Conservation (phyloP, 2,329 filamentous ascomycete species). For the Apiospora hydei region DNA sequence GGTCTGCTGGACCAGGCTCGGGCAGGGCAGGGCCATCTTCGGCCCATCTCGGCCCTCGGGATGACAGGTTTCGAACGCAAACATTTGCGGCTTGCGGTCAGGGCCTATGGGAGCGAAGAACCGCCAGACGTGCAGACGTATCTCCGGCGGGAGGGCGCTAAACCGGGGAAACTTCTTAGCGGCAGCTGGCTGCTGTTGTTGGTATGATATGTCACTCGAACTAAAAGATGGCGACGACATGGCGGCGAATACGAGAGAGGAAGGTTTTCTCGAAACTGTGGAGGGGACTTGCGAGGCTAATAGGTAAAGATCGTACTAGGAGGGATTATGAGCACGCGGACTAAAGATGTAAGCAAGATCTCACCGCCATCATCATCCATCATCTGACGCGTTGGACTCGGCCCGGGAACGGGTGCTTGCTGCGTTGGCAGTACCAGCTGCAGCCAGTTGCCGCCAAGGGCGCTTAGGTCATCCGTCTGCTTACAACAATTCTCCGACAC, state of each 20-base stretch:
- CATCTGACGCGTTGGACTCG: not conserved
- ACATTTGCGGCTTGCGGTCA: not conserved
- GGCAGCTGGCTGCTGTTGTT: not conserved
- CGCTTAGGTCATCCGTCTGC: not conserved
- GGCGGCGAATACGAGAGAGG: not conserved
- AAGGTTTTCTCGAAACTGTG: not conserved
- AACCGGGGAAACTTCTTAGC: not conserved
- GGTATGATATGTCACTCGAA: not conserved
- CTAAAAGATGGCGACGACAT: not conserved
- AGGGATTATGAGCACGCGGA: not conserved
- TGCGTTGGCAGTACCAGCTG: not conserved
- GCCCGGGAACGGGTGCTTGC: not conserved
- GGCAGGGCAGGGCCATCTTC: not conserved
- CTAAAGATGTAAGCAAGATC: not conserved
- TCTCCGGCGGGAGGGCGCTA: not conserved
- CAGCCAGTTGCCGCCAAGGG: slow-evolving; percentile 7
- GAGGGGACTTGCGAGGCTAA: not conserved
- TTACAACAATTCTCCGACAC: not conserved
- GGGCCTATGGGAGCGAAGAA: not conserved
- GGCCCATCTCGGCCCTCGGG: not conserved
- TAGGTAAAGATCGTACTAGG: not conserved
- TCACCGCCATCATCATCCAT: slow-evolving; percentile 1
- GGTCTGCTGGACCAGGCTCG: not conserved
- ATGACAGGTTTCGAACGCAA: not conserved
- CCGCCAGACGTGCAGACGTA: not conserved